Base-by-base conservation (phyloP, 2,329 filamentous ascomycete species). In the Alternaria consortialis region DNA sequence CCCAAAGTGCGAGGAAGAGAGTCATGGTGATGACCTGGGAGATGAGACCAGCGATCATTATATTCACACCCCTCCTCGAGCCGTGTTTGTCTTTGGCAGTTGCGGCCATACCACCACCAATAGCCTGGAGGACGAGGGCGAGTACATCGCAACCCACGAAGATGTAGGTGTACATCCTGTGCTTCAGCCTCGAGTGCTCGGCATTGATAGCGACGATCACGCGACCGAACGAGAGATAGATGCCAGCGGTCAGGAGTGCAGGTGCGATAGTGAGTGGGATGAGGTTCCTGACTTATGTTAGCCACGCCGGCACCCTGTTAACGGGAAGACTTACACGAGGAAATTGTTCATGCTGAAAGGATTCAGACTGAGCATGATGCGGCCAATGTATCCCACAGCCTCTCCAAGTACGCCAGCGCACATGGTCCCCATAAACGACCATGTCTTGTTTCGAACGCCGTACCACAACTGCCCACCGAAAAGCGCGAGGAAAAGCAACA, bases 71-170 rank as follows among this genome's bases (percentile, higher is more conserved):
- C 2, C 77, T 71, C 36, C 82, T 71, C 7, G 82, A 76, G 27
- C 82, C 69, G 1, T 72, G 64, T 1, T 65, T 64, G 13, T 80
- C 75, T 1, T 76, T 76, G 0, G 83, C 83, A 0, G 82, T 82
- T 0, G 86, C 84, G 2, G 87, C 84, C 44, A 88, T 79, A 36
- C 81, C 86, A 53, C 86, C 86, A 9, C 86, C 86, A 5, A 80
- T 79, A 3, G 83, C 85, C 73, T 88, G 86, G 12, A 88, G 75
- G 27, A 87, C 62, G n/a, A 89, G 80, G n/a, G 83, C 83, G 44
- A 86, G 68, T 27, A 88, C 60, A 65, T 89, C 86, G 68, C 83
- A 86, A 36, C 77, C 73, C 62, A 88, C 82, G 74, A 88, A 89
- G 59, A 87, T 80, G 73, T 83, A 83, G 11, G 85, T 86, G 71